These are phyloP conservation scores for Ceratobasidium sp. DNA, from an alignment of 1,284 basidiomycete species.

Conservation along the genomic window DNA sequence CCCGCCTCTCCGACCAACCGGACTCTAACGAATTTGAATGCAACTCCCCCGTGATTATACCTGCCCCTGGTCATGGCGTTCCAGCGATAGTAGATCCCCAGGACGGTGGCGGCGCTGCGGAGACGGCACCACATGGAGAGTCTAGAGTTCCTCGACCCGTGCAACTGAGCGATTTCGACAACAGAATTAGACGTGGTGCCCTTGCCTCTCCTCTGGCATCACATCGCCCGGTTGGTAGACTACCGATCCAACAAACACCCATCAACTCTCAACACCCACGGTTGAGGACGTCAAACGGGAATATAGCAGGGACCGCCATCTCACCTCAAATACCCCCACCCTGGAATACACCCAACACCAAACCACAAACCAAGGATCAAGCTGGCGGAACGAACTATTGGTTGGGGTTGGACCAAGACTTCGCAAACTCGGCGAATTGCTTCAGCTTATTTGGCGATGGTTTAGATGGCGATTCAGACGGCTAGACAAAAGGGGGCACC, in stretches of 20 bases:
- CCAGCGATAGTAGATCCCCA: background rate
- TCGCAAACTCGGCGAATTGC: background rate
- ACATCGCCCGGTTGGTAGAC: background rate
- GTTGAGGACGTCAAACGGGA: background rate
- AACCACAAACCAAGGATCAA: background rate
- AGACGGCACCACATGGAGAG: background rate
- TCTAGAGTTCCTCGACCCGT: background rate
- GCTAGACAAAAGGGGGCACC: background rate
- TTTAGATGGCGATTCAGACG: background rate
- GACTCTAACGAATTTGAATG: constrained; percentile 14
- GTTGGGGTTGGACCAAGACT: too few relatives aligned
- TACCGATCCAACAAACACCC: background rate
- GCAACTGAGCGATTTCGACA: background rate
- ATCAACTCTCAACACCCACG: background rate
- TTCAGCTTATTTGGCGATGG: background rate
- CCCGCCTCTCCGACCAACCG: constrained; percentile 2
- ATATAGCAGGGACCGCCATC: background rate
- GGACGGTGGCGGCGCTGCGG: background rate
- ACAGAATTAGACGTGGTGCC: background rate
- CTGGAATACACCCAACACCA: background rate
- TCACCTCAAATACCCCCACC: background rate
- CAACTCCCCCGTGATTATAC: constrained; percentile 13
- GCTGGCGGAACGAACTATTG: background rate
- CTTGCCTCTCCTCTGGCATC: background rate
- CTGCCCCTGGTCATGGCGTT: background rate